phyloP scores from a whole-genome alignment of 2,329 filamentous ascomycete genomes.

The Elsinoe batatas region DNA sequence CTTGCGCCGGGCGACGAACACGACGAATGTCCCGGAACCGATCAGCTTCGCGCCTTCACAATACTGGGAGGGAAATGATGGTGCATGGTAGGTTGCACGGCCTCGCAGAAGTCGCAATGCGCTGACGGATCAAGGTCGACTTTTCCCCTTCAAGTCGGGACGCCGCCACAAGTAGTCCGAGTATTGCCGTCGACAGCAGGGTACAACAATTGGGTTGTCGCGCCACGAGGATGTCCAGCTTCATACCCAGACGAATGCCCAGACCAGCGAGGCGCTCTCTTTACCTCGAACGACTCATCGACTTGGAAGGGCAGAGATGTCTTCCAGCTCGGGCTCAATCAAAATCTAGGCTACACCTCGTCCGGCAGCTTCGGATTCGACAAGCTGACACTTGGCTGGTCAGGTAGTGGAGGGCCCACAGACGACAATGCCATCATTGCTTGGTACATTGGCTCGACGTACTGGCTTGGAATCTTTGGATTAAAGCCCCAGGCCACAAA shows the following conservation, averaged over 20 bases:
- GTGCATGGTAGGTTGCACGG: conserved; percentile 17
- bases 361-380: conserved; percentile 26
- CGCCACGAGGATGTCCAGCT: conserved; percentile 22
- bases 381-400: conserved; percentile 27
- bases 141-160: conserved; percentile 28
- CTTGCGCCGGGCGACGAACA: conserved; percentile 8
- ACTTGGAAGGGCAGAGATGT: conserved; percentile 52
- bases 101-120: background rate
- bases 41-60: conserved; percentile 28
- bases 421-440: conserved; percentile 22
- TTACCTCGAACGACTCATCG: conserved; percentile 43
- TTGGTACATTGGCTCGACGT: conserved; percentile 19
- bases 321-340: conserved; percentile 50
- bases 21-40: conserved; percentile 22
- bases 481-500: conserved; percentile 28
- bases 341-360: conserved; percentile 40
- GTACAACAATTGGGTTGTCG: conserved; percentile 24
- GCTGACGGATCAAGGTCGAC: conserved; percentile 29
- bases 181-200: conserved; percentile 25
- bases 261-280: conserved; percentile 30
- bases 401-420: conserved; percentile 23
- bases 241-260: conserved; percentile 23
- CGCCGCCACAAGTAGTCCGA: conserved; percentile 25
- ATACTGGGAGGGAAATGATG: conserved; percentile 29
- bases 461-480: conserved; percentile 28